phyloP scores from a whole-genome alignment of 106 monocot genomes.

The Allium sativum region DNA sequence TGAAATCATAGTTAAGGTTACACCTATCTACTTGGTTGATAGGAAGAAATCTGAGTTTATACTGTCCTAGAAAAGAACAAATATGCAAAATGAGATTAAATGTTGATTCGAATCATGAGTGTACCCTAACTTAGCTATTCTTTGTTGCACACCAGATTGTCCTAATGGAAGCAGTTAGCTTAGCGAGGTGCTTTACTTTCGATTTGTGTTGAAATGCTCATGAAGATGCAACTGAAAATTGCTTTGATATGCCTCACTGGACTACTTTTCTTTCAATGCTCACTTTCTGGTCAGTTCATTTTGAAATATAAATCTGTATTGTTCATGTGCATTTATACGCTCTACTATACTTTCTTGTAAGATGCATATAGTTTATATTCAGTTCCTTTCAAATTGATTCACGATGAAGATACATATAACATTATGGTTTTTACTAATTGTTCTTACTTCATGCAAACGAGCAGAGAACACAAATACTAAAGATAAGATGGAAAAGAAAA shows the following conservation, averaged over 20 bases:
- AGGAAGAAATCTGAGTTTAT: no score
- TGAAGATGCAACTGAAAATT: conserved; percentile 25
- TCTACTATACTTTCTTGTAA: no score
- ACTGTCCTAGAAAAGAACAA: not conserved
- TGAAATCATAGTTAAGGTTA: no score
- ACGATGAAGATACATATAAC: no score
- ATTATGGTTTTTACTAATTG: no score
- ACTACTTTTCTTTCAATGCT: conserved; percentile 15
- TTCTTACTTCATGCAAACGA: no score
- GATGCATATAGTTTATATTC: no score
- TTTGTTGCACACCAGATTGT: not conserved
- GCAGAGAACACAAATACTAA: no score
- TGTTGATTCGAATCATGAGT: not conserved
- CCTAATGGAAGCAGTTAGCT: not conserved
- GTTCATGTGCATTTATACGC: not conserved
- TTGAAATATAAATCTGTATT: not conserved
- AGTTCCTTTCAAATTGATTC: no score
- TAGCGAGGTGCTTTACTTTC: not conserved
- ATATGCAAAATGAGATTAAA: no score
- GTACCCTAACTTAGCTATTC: not conserved
- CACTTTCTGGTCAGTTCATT: no score
- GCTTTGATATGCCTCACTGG: conserved; percentile 11
- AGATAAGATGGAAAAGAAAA: no score
- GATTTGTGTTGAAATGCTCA: conserved; percentile 5
- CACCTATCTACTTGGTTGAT: not conserved